Evolutionary conservation across 495 filamentous ascomycete genomes (phyloP).

Genomic region (Copromyces sp.): DNA sequence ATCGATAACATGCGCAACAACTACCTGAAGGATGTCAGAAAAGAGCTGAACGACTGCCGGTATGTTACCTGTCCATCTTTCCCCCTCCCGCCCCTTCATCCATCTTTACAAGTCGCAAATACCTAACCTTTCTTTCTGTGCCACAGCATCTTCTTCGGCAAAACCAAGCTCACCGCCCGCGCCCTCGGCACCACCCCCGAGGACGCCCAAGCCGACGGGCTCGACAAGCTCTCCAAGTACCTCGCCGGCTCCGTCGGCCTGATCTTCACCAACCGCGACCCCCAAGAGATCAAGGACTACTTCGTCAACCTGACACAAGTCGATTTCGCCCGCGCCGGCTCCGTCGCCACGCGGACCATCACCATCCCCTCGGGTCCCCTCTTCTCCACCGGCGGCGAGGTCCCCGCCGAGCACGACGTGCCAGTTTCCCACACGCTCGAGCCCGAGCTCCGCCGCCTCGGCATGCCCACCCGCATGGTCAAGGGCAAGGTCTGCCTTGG

Average conservation of each 20-base stretch:
- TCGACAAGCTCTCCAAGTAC: slow-evolving; percentile 57
- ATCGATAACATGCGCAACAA: slow-evolving; percentile 99
- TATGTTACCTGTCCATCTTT: slow-evolving; percentile 27
- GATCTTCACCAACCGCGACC: slow-evolving; percentile 71
- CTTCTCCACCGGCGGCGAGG: slow-evolving; percentile 64
- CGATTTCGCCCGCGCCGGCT: slow-evolving; percentile 87
- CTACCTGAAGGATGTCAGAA: slow-evolving; percentile 83
- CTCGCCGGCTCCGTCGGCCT: slow-evolving; percentile 78
- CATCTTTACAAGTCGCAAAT: neutral
- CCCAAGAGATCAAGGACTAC: slow-evolving; percentile 51
- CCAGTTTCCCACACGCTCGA: slow-evolving; percentile 79
- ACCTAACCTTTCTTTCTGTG: neutral
- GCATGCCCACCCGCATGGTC: slow-evolving; percentile 75
- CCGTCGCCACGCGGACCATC: slow-evolving; percentile 60
- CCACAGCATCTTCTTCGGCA: slow-evolving; percentile 85
- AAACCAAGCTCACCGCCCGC: slow-evolving; percentile 95
- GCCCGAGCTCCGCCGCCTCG: slow-evolving; percentile 74
- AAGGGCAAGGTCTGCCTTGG: slow-evolving; percentile 83
- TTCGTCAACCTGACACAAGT: slow-evolving; percentile 55
- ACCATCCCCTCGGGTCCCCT: slow-evolving; percentile 68
- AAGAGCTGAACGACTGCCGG: slow-evolving; percentile 76
- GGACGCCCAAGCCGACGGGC: slow-evolving; percentile 63
- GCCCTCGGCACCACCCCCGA: slow-evolving; percentile 69
- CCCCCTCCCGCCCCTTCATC: neutral
- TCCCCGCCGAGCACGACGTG: slow-evolving; percentile 70